Base-by-base conservation (phyloP, 169 alveolate species). In the Plasmodium berghei region DNA sequence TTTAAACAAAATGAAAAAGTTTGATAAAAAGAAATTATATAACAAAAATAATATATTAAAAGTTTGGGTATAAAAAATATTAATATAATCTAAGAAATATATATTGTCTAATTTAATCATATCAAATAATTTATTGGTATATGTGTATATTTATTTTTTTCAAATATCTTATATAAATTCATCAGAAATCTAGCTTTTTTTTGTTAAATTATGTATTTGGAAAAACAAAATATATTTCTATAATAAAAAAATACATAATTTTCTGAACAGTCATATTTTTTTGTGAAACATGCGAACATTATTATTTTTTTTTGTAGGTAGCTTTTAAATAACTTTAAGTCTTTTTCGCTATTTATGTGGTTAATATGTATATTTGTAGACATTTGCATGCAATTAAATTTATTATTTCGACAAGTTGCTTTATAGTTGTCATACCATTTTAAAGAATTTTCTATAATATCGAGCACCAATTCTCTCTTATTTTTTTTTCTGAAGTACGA, bases 181-280 rank as follows among this genome's bases (percentile, higher is more conserved):
- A 2, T n/a, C 12, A 10, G 20, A 3, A 6, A 58, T 58, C 66
- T 58, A 58, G 66, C 66, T 58, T 58, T 58, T 58, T 58, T 24
- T 58, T 12, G 20, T n/a, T 12, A 28, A 63, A 63, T 63, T 63
- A 63, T 63, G 16, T 9, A 5, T 18, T 3, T 63, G 16, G 48
- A 12, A 26, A 28, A 72, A 72, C 34, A 54, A 72, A 55, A 0
- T 8, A 16, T 18, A 26, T 24, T 9, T 54, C 52, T 45, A 55
- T n/a, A n/a, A 8, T 20, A 10, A 24, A 1, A 14, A 4, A 55
- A 18, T 34, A 34, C 42, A 26, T 72, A 24, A 54, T 72, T 9
- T 55, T 45, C 70, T 72, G 80, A 70, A 70, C 64, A 63, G 46
- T 72, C 54, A 58, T 72, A 72, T 42, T 72, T 72, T 72, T 56